Percentiles rank a stretch among this genome's conserved stretches.
phyloP scores from a whole-genome alignment of 129 eudicot species.

The Artemisia tridentata region DNA sequence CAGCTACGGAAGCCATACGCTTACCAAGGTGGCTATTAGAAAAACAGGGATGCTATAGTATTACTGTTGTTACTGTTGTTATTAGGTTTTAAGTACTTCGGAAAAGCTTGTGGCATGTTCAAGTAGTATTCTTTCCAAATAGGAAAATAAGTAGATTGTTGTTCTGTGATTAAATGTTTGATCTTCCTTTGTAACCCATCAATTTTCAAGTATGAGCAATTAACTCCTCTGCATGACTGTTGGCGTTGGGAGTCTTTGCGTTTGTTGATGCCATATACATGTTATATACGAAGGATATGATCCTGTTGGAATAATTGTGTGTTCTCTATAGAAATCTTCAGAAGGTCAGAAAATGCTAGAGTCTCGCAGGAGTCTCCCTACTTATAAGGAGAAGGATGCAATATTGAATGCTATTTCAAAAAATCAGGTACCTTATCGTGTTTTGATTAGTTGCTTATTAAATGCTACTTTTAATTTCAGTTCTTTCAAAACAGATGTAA shows the following conservation, averaged over 20 bases:
- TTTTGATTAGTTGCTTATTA: not conserved
- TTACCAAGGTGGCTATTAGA: too few relatives aligned
- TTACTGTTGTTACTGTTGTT: too few relatives aligned
- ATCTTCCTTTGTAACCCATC: not conserved
- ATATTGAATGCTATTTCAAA: slow-evolving; percentile 56
- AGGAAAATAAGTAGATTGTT: too few relatives aligned
- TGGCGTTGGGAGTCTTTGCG: not conserved
- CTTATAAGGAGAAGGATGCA: slow-evolving; percentile 74
- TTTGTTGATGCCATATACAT: not conserved
- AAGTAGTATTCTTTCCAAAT: too few relatives aligned
- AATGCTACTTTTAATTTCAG: not conserved
- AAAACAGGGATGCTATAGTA: too few relatives aligned
- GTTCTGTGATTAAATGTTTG: too few relatives aligned
- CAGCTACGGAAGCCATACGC: too few relatives aligned
- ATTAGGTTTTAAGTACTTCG: too few relatives aligned
- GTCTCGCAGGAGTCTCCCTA: slow-evolving; percentile 76
- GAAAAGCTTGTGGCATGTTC: too few relatives aligned
- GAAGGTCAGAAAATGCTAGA: slow-evolving; percentile 72
- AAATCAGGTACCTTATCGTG: slow-evolving; percentile 54
- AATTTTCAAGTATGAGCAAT: slow-evolving; percentile 1
- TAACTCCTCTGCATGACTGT: slow-evolving; percentile 4
- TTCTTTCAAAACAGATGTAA: not conserved
- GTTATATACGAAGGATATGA: not conserved
- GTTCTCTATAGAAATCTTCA: slow-evolving; percentile 53
- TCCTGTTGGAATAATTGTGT: slow-evolving; percentile 15